These are phyloP conservation scores for Laguncularia racemosa DNA, from an alignment of 345 rosid species.

Conservation along the genomic window DNA sequence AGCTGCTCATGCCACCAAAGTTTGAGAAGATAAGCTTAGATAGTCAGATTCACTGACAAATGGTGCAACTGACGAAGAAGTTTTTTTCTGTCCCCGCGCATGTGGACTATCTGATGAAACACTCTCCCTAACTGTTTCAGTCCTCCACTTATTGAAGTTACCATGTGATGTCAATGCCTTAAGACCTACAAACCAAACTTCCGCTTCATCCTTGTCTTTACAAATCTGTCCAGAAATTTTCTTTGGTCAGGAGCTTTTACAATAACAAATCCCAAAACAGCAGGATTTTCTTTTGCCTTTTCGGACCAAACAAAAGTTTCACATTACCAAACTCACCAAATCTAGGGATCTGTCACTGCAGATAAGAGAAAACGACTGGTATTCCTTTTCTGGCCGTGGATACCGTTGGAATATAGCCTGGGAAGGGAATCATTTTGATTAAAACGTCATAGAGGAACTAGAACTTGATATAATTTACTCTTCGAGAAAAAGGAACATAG, in stretches of 20 bases:
- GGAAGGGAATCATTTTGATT: slow-evolving; percentile 12
- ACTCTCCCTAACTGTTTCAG: slow-evolving; percentile 35
- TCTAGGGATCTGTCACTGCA: slow-evolving; percentile 74
- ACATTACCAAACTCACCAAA: slow-evolving; percentile 48
- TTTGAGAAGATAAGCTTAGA: slow-evolving; percentile 2
- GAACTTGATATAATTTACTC: too few species aligned
- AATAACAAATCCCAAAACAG: neutral
- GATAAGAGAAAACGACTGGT: slow-evolving; percentile 93
- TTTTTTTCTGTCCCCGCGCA: slow-evolving; percentile 21
- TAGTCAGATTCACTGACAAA: slow-evolving; percentile 37
- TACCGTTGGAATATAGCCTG: slow-evolving; percentile 91
- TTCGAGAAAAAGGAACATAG: too few species aligned
- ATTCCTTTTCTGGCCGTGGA: slow-evolving; percentile 96
- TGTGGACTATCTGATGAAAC: slow-evolving; percentile 42
- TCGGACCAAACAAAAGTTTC: neutral
- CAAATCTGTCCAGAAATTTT: slow-evolving; percentile 52
- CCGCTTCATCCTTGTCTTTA: slow-evolving; percentile 97
- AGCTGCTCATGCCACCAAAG: neutral
- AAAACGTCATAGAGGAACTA: neutral
- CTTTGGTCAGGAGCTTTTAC: neutral
- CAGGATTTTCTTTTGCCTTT: neutral
- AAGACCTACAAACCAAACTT: slow-evolving; percentile 85
- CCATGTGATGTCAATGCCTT: slow-evolving; percentile 52
- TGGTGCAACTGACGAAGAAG: slow-evolving; percentile 40
- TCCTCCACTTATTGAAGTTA: slow-evolving; percentile 44